phyloP scores from a whole-genome alignment of 2,329 filamentous ascomycete genomes.

The Fusarium decemcellulare region DNA sequence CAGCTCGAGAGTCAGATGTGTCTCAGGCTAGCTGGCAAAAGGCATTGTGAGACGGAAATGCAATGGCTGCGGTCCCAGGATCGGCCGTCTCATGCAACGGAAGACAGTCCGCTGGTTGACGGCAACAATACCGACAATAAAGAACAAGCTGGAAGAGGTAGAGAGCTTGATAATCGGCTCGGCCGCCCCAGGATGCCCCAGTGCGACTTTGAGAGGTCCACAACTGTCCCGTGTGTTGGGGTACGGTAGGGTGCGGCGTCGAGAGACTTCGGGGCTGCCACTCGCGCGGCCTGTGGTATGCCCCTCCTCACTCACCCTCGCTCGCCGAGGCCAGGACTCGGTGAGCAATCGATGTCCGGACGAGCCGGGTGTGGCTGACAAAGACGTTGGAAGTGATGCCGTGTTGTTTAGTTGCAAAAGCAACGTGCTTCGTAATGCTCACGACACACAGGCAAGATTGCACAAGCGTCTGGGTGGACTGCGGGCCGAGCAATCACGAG shows the following conservation, averaged over 20 bases:
- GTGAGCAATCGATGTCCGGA: conserved; percentile 43
- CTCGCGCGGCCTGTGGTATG: conserved; percentile 13
- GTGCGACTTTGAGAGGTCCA: conserved; percentile 41
- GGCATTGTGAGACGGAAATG: not conserved
- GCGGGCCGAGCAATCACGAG: conserved; percentile 10
- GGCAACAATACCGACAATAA: conserved; percentile 43
- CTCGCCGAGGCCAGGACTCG: conserved; percentile 43
- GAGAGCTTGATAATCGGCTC: conserved; percentile 36
- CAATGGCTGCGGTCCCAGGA: conserved; percentile 3
- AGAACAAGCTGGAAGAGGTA: conserved; percentile 5
- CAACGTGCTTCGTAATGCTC: conserved; percentile 43
- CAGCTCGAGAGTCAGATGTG: conserved; percentile 8
- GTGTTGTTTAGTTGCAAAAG: conserved; percentile 33
- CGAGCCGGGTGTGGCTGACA: conserved; percentile 41
- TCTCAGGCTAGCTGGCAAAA: conserved; percentile 6
- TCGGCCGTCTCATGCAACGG: conserved; percentile 27
- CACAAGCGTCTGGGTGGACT: conserved; percentile 14
- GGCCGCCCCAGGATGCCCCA: conserved; percentile 20
- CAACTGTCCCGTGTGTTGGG: conserved; percentile 41
- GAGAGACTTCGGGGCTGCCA: conserved; percentile 35
- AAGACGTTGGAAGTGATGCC: conserved; percentile 26
- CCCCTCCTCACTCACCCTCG: conserved; percentile 27
- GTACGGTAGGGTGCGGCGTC: conserved; percentile 18
- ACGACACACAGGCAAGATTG: conserved; percentile 22
- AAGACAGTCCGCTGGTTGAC: conserved; percentile 37